Evolutionary conservation across 441 rosid species (phyloP).

Genomic region (Adansonia rubrostipa): DNA sequence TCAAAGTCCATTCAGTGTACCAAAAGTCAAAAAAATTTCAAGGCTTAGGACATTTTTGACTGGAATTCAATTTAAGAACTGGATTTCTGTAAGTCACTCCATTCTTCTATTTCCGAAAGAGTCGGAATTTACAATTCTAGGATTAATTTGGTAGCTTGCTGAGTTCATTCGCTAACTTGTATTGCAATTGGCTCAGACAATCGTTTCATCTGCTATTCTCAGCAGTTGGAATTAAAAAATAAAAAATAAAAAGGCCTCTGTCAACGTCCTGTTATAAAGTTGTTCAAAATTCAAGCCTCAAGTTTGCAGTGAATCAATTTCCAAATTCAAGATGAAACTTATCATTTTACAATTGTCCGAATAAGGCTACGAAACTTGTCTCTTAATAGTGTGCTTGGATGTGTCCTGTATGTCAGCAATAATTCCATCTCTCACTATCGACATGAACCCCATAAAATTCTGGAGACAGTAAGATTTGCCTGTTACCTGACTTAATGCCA

Average conservation of each 20-base stretch:
- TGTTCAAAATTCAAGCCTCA: not conserved
- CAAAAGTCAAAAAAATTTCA: not conserved
- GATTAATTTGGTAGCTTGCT: not conserved
- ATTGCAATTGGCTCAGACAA: not conserved
- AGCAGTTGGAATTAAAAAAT: not conserved
- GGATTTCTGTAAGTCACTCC: too few relatives aligned
- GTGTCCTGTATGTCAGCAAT: not conserved
- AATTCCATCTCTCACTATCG: not conserved
- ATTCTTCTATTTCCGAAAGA: too few relatives aligned
- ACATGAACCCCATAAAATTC: not conserved
- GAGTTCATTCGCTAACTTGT: not conserved
- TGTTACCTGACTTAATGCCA: constrained; percentile 41
- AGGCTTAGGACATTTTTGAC: too few relatives aligned
- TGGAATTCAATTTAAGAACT: too few relatives aligned
- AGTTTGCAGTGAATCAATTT: not conserved
- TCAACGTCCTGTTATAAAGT: not conserved
- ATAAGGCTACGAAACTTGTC: not conserved
- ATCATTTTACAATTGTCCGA: not conserved
- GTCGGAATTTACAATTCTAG: not conserved
- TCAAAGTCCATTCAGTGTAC: not conserved
- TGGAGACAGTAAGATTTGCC: not conserved
- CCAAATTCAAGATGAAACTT: not conserved
- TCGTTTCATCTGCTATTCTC: not conserved
- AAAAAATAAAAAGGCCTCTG: not conserved
- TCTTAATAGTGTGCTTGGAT: not conserved